Percentiles rank a stretch among this genome's conserved stretches.
Conservation (phyloP, 495 filamentous ascomycete species). For the Hamigera avellanea region DNA sequence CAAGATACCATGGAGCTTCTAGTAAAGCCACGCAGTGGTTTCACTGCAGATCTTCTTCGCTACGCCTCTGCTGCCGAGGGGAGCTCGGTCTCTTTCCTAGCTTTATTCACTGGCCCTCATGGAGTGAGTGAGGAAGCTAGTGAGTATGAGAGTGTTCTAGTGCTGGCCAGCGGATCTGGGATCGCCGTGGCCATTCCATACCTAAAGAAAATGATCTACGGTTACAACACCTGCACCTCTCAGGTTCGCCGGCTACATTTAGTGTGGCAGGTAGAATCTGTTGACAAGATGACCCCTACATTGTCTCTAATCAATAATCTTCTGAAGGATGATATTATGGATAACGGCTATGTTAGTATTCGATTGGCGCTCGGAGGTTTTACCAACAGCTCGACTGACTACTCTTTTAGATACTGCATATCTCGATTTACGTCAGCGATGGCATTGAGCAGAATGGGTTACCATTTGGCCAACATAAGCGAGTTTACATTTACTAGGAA, state of each 20-base stretch:
- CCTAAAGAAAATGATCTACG: constrained; percentile 12
- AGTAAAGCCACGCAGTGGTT: constrained; percentile 9
- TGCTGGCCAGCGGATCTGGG: constrained; percentile 11
- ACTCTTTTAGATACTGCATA: constrained; percentile 8
- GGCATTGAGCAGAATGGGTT: constrained; percentile 5
- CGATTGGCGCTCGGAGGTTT: background rate
- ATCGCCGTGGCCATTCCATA: constrained; percentile 12
- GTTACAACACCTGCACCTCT: constrained; percentile 9
- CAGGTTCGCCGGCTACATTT: constrained; percentile 11
- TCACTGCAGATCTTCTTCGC: constrained; percentile 5
- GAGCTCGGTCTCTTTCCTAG: constrained; percentile 8
- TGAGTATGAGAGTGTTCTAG: constrained; percentile 18
- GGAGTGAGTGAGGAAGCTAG: constrained; percentile 9
- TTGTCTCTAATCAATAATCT: constrained; percentile 8
- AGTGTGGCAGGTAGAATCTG: constrained; percentile 14
- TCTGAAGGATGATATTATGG: constrained; percentile 13
- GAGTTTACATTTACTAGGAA: constrained; percentile 9
- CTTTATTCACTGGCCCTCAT: constrained; percentile 20
- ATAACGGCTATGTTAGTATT: constrained; percentile 13
- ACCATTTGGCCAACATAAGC: constrained; percentile 8
- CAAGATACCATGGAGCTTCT: constrained; percentile 17
- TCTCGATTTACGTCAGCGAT: constrained; percentile 11
- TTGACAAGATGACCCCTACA: constrained; percentile 4
- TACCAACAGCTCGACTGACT: background rate
- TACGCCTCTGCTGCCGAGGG: background rate